phyloP scores from a whole-genome alignment of 495 filamentous ascomycete genomes.

The Lasiosphaeria miniovina region DNA sequence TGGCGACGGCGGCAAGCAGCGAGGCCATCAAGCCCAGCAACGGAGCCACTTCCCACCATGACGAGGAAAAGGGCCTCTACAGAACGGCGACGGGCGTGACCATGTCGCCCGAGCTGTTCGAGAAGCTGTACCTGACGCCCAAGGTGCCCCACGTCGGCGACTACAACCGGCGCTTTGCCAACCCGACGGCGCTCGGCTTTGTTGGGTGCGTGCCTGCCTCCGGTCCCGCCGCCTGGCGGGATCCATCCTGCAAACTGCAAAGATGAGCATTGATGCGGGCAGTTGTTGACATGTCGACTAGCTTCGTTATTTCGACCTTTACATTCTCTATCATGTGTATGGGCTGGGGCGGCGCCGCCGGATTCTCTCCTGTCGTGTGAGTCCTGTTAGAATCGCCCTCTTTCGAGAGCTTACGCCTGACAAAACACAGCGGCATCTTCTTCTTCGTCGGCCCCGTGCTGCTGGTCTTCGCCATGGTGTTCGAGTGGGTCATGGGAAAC shows the following conservation, averaged over 20 bases:
- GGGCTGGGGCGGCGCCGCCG: constrained; percentile 55
- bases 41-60: constrained; percentile 11
- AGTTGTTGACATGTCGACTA: constrained; percentile 7
- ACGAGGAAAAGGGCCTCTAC: constrained; percentile 41
- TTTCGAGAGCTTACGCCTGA: background rate
- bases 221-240: no score
- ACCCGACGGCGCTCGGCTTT: constrained; percentile 53
- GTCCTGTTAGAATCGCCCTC: constrained; percentile 14
- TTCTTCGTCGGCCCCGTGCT: constrained; percentile 53
- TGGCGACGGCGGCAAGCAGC: background rate
- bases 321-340: constrained; percentile 48
- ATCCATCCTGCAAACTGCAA: background rate
- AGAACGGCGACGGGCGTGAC: constrained; percentile 39
- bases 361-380: constrained; percentile 48
- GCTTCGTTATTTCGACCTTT: constrained; percentile 51
- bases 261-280: background rate
- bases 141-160: constrained; percentile 49
- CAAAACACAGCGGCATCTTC: constrained; percentile 47
- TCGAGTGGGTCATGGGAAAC: constrained; percentile 52
- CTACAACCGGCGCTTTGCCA: constrained; percentile 50
- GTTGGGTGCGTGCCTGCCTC: constrained; percentile 36
- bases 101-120: constrained; percentile 54
- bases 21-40: background rate
- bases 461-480: constrained; percentile 46
- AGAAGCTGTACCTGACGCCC: constrained; percentile 57